Evolutionary conservation across 2,329 filamentous ascomycete species (phyloP).

Genomic region (Aspergillus hiratsukae): DNA sequence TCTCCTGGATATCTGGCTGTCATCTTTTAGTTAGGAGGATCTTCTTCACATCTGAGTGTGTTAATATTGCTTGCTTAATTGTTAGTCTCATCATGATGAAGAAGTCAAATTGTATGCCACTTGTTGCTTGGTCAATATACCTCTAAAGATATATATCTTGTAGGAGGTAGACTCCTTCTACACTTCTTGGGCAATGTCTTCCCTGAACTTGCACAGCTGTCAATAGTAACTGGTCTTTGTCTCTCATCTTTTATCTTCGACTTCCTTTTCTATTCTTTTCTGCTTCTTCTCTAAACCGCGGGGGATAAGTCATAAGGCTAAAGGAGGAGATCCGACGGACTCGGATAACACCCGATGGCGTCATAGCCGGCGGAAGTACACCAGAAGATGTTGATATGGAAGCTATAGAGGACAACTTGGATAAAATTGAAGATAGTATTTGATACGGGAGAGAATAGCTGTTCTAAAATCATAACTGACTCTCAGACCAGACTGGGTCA

Average conservation of each 20-base stretch:
- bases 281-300: not conserved
- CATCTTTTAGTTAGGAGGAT: not conserved
- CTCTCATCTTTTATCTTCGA: too few species aligned
- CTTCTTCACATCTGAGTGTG: not conserved
- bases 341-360: conserved; percentile 9
- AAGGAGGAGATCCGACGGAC: conserved; percentile 1
- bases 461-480: not conserved
- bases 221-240: not conserved
- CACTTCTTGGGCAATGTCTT: not conserved
- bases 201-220: not conserved
- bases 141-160: not conserved
- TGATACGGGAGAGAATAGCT: not conserved
- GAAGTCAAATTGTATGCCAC: not conserved
- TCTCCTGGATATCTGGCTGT: not conserved
- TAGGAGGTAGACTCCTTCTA: not conserved
- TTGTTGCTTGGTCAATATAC: not conserved
- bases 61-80: not conserved
- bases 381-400: not conserved
- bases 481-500: not conserved
- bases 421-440: not conserved
- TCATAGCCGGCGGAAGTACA: conserved; percentile 6
- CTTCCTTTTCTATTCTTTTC: not conserved
- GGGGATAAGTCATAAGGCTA: not conserved
- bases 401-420: not conserved
- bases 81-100: not conserved